phyloP scores from a whole-genome alignment of 2,329 filamentous ascomycete species.

The Diaporthe caulivora region DNA sequence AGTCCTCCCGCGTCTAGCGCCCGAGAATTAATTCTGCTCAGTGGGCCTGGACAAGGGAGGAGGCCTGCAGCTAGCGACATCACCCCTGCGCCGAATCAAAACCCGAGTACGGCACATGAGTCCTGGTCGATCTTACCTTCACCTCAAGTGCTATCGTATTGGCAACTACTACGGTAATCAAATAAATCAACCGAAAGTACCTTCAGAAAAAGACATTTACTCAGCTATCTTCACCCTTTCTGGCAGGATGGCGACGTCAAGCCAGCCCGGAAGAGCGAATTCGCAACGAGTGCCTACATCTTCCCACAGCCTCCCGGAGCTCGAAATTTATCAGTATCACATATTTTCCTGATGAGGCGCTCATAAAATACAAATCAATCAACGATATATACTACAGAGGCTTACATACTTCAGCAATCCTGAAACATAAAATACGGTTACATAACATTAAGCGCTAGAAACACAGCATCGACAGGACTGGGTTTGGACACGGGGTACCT shows the following conservation, averaged over 20 bases:
- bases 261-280: no score
- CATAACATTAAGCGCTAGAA: no score
- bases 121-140: neutral
- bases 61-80: neutral
- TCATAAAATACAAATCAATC: no score
- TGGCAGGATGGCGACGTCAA: no score
- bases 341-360: no score
- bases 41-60: neutral
- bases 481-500: no score
- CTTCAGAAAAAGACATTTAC: neutral
- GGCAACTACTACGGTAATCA: no score
- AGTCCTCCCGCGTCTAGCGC: conserved; percentile 24
- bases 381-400: no score
- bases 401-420: no score
- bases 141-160: neutral
- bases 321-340: neutral
- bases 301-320: neutral
- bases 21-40: neutral
- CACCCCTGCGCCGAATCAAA: neutral
- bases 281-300: neutral
- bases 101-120: neutral
- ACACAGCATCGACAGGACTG: no score
- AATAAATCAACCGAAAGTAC: no score
- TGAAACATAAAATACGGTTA: no score
- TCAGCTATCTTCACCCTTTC: neutral